Percentiles rank a stretch among this genome's conserved stretches.
These are phyloP conservation scores for Anacardium occidentale DNA, from an alignment of 345 rosid genomes.

Conservation along the genomic window DNA sequence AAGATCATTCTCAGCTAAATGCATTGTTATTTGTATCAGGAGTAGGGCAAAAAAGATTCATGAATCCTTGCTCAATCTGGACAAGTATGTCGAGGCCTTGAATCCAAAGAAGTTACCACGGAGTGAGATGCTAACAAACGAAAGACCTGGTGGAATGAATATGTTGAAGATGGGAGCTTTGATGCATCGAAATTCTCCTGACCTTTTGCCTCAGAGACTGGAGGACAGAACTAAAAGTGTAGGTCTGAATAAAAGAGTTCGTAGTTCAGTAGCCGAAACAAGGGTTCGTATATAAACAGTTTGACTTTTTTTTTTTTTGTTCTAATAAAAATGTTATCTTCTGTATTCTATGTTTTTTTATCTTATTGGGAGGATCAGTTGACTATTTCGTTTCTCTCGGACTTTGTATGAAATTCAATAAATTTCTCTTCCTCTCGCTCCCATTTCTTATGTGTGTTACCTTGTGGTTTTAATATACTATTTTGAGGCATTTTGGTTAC, in stretches of 20 bases:
- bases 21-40: conserved; percentile 30
- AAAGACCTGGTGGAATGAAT: conserved; percentile 40
- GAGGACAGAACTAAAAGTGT: conserved; percentile 53
- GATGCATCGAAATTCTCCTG: conserved; percentile 42
- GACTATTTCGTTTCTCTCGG: background rate
- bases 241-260: conserved; percentile 49
- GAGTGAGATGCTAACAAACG: conserved; percentile 39
- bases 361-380: background rate
- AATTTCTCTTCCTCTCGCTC: background rate
- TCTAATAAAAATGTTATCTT: background rate
- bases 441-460: background rate
- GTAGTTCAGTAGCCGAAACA: conserved; percentile 46
- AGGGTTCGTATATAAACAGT: conserved; percentile 41
- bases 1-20: conserved; percentile 12
- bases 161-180: conserved; percentile 39
- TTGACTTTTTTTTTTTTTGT: background rate
- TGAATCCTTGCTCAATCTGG: conserved; percentile 38
- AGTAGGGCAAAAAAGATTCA: conserved; percentile 36
- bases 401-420: background rate
- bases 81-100: conserved; percentile 34
- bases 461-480: background rate
- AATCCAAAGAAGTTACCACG: conserved; percentile 45
- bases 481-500: background rate
- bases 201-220: conserved; percentile 41
- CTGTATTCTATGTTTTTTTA: background rate